Evolutionary conservation across 176 grass and related monocot species (phyloP), one percentile per base, ranked within the genome.

Genomic region (Echinochloa phyllopogon): DNA sequence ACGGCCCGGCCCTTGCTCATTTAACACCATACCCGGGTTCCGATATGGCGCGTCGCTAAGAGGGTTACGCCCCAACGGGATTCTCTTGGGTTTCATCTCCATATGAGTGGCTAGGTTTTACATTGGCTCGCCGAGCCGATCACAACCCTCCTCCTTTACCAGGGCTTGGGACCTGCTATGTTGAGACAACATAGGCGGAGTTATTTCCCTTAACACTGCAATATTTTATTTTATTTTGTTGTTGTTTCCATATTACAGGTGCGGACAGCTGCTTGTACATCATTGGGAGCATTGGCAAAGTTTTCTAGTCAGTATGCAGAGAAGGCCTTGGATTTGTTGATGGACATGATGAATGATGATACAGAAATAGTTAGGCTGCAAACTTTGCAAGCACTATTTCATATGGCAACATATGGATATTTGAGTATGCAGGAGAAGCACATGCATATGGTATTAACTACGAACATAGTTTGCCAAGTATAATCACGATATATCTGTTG

Each of bases 311-410:
- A 92, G 40, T 98, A 92, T 85, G 72, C 96, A 68, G 67, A 92
- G 57, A 84, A 90, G 52, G 84, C 96, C 37, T 84, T 90, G 83
- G 90, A 95, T 38, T 85, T 95, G 49, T 92, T 98, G 86, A 95
- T 98, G 96, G 96, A 92, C 66, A 83, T 95, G 91, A 84, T 93
- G 85, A 98, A 98, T 83, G 96, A 98, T 88, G 93, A 98, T 85
- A 74, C 71, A 37, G 89, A 95, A 90, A 47, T 48, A 71, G 93
- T 95, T 85, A 90, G 82, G 62, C 50, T 94, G 62, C 87, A 95
- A 78, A 82, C 93, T 89, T 86, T 98, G 84, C 47, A 92, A 74
- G 86, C 93, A 79, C 49, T 98, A 43, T 87, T 78, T 76, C 45
- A 80, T 64, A 93, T 98, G 85, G 91, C 93, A 82, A 86, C 84